These are phyloP conservation scores for Vishniacozyma victoriae DNA, from an alignment of 768 basidiomycete species.

Conservation along the genomic window DNA sequence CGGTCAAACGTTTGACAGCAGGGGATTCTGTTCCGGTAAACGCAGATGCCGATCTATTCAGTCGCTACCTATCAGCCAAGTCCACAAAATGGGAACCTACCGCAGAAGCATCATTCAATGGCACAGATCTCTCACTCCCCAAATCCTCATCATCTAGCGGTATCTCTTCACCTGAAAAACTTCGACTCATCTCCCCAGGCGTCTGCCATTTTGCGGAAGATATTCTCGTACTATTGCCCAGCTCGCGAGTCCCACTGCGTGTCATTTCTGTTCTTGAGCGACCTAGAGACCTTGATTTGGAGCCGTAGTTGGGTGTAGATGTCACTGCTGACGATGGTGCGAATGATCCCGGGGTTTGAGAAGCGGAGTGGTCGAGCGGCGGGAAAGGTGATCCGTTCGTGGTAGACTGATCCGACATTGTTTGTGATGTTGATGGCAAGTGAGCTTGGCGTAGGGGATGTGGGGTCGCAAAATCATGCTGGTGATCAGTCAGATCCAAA, in stretches of 20 bases:
- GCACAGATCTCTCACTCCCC: slow-evolving; percentile 19
- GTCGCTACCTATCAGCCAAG: too few relatives aligned
- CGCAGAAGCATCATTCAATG: slow-evolving; percentile 19
- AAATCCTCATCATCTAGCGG: slow-evolving; percentile 1
- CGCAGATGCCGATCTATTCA: too few relatives aligned
- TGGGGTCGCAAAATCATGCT: slow-evolving; percentile 26
- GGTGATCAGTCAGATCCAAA: not conserved
- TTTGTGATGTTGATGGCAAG: too few relatives aligned
- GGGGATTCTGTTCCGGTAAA: too few relatives aligned
- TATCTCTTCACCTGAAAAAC: slow-evolving; percentile 37
- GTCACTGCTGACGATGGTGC: slow-evolving; percentile 19
- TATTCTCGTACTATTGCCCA: slow-evolving; percentile 19
- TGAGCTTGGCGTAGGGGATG: slow-evolving; percentile 22
- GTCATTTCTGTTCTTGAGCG: slow-evolving; percentile 9
- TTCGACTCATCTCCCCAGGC: slow-evolving; percentile 34
- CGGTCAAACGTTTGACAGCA: too few relatives aligned
- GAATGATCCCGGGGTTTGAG: slow-evolving; percentile 14
- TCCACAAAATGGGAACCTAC: slow-evolving; percentile 7
- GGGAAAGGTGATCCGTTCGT: slow-evolving; percentile 30
- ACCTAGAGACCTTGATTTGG: slow-evolving; percentile 17
- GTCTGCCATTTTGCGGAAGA: slow-evolving; percentile 30
- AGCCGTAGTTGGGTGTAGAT: slow-evolving; percentile 29
- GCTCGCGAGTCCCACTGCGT: slow-evolving; percentile 10
- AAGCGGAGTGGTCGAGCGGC: slow-evolving; percentile 2
- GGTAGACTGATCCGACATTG: too few relatives aligned